Base-by-base conservation (phyloP, 2,329 filamentous ascomycete genomes). In the Mycosphaerella arachidis region DNA sequence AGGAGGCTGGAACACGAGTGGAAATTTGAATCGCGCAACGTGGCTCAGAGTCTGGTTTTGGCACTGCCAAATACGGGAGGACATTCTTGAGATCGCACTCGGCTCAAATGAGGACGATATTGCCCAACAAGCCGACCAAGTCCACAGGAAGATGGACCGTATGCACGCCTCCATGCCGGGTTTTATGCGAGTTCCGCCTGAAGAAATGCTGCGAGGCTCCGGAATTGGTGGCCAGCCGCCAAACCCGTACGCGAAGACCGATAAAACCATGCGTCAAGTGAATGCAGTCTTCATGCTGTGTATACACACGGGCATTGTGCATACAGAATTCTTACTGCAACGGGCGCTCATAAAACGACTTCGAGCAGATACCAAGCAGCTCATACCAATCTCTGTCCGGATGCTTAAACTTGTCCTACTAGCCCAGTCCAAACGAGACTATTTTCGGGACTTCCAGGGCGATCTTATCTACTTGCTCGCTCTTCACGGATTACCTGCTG, bases 301-400 rank as follows among this genome's bases (percentile, higher is more conserved):
- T 51, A 66, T 72, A 3, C 69, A 72, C 46, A 61, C 65, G 1
- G 70, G 70, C 1, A 78, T 83, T 50, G 70, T 85, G 0, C 80
- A 85, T 46, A 86, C 85, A 43, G 73, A 83, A 2, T 86, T 87
- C 59, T 78, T 87, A 9, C 73, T 86, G 6, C 81, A 86, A 58
- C 76, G 85, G 16, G 76, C 86, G 0, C 71, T 86, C 8, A 74
- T 82, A 24, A 82, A 81, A 18, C 73, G 75, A 48, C 68, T 71
- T 3, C 70, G 70, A 16, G 58, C 61, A 0, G 70, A 71, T 24
- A 68, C 72, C 1, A 70, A 70, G 24, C 70, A 73, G 13, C 66
- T 79, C 0, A 72, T 79, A 4, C 69, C 70, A 1, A 70, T 75
- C 1, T 73, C 74, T 6, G 67, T 69, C 45, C 69, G 74, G 13